Base-by-base conservation (phyloP, 371 early-diverging fungal species). In the Lichtheimia corymbifera region DNA sequence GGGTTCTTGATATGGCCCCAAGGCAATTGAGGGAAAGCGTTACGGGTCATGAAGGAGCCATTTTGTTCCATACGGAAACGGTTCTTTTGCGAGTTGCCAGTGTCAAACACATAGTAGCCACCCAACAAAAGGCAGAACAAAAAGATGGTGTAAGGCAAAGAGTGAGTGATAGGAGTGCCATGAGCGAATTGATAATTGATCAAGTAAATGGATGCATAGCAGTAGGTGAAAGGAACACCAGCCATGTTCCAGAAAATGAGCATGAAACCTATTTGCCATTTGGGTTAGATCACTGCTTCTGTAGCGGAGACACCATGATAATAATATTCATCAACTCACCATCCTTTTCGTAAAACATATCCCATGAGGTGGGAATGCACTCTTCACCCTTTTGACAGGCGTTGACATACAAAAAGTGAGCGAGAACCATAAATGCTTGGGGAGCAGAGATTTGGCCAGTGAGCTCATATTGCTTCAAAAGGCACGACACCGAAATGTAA, bases 21-120 rank as follows among this genome's bases (percentile, higher is more conserved):
- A 12, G 86, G 86, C 14, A 88, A 63, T 66, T 88, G 88, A 55
- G 88, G 88, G 71, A 88, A 88, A 7, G 85, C 77, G 11, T 76
- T 65, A 55, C 86, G 85, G 47, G 71, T 66, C 55, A 85, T 71
- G 68, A 73, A 88, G 2, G 83, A 80, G 11, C 83, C 83, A 58
- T 82, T 79, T 41, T 87, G 89, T 65, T 91, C 81, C 72, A 87
- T 91, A 59, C 92, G 80, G 85, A 95, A 95, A 15, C 82, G 82
- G 73, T 95, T 90, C 84, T 95, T 95, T 79, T 95, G 86, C n/a
- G 84, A 83, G 73, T 95, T 95, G 73, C 90, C 85, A 25, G 84
- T 83, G 54, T 83, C 84, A 57, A 82, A 85, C 25, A 85, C 66
- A 58, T 79, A 83, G 58, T 85, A 85, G 18, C 67, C 80, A 50